Evolutionary conservation across 768 basidiomycete species (phyloP).

Genomic region (Suillus bovinus): DNA sequence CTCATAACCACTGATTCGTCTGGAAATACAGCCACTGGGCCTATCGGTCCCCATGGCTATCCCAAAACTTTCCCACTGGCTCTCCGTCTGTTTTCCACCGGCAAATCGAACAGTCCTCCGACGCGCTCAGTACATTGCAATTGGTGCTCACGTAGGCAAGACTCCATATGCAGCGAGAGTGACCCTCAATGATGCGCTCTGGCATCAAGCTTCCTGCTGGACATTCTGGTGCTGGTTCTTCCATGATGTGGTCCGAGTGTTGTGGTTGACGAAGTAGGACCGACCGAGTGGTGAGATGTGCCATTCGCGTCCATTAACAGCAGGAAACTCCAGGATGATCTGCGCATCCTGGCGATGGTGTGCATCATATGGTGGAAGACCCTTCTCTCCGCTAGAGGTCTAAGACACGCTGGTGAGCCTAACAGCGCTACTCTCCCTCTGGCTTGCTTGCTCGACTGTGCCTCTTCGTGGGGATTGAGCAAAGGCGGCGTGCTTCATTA

Average conservation of each 20-base stretch:
- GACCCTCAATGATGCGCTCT: neutral
- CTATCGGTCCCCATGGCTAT: neutral
- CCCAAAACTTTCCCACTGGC: neutral
- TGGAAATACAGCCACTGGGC: neutral
- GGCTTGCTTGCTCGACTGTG: neutral
- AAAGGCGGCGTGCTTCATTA: neutral
- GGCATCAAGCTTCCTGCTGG: neutral
- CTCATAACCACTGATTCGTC: neutral
- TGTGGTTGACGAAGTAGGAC: constrained; percentile 4
- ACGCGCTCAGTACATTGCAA: neutral
- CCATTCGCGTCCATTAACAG: constrained; percentile 2
- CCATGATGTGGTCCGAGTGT: neutral
- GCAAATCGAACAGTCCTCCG: neutral
- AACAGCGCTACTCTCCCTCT: neutral
- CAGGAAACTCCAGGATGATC: neutral
- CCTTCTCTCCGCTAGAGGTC: neutral
- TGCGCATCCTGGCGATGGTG: neutral
- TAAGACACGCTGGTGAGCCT: neutral
- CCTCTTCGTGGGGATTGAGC: neutral
- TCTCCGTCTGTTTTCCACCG: neutral
- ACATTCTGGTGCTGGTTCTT: neutral
- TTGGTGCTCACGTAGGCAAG: neutral
- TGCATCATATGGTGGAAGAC: neutral
- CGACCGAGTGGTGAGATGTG: neutral
- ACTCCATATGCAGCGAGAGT: neutral